A percentile compares a stretch with the other conserved stretches of the same genome.
phyloP scores from a whole-genome alignment of 2,329 filamentous ascomycete species.

The Trichoderma hamatum region DNA sequence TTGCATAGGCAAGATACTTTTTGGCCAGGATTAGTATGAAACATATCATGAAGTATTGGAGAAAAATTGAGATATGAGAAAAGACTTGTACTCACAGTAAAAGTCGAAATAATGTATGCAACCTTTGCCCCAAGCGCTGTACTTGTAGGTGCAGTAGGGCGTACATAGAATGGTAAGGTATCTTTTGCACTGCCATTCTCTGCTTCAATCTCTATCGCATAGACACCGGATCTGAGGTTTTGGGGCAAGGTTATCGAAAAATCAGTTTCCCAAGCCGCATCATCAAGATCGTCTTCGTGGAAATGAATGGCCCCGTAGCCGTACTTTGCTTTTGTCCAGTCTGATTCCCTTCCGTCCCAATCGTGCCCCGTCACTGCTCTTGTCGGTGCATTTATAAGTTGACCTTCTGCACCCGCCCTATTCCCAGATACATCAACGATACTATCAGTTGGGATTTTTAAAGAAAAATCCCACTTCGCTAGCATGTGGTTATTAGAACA shows the following conservation, averaged over 20 bases:
- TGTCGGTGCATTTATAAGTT: neutral
- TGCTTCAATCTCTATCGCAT: neutral
- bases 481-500: neutral
- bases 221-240: neutral
- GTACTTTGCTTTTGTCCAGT: constrained; percentile 5
- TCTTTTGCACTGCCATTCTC: neutral
- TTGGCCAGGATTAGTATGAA: neutral
- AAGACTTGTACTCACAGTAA: neutral
- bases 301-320: constrained; percentile 1
- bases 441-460: neutral
- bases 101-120: neutral
- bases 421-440: neutral
- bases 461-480: neutral
- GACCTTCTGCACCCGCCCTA: neutral
- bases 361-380: constrained; percentile 2
- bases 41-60: neutral
- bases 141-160: neutral
- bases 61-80: neutral
- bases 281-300: constrained; percentile 3
- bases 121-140: neutral
- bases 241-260: neutral
- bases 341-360: constrained; percentile 2
- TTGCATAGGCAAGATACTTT: constrained; percentile 2
- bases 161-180: neutral
- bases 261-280: neutral